phyloP scores from a whole-genome alignment of 768 basidiomycete species.

The Macrocybe gigantea region DNA sequence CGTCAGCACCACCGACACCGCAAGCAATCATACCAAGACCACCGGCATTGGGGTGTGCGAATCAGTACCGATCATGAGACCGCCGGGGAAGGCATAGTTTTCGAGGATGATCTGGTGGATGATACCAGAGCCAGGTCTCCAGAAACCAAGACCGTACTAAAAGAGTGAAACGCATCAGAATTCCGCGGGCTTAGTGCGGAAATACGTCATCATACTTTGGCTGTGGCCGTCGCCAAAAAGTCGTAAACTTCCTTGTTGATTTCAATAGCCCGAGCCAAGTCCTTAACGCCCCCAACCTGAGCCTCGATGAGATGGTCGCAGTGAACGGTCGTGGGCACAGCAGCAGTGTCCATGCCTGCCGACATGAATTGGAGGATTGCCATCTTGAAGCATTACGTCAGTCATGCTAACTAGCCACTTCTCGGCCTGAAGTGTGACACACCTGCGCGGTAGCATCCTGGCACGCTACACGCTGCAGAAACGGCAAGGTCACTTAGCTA shows the following conservation, averaged over 20 bases:
- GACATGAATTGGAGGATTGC: slow-evolving; percentile 99
- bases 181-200: background rate
- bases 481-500: slow-evolving; percentile 3
- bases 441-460: slow-evolving; percentile 90
- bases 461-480: slow-evolving; percentile 74
- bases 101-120: slow-evolving; percentile 99
- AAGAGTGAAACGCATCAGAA: background rate
- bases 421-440: slow-evolving; percentile 9
- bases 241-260: slow-evolving; percentile 99
- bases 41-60: slow-evolving; percentile 99
- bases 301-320: slow-evolving; percentile 99
- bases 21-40: slow-evolving; percentile 99
- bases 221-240: slow-evolving; percentile 95
- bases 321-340: slow-evolving; percentile 97
- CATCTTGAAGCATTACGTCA: slow-evolving; percentile 63
- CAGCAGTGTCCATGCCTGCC: slow-evolving; percentile 95
- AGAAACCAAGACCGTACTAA: slow-evolving; percentile 98
- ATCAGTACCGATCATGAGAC: slow-evolving; percentile 99
- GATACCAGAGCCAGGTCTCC: slow-evolving; percentile 98
- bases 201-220: slow-evolving; percentile 51
- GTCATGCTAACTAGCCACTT: slow-evolving; percentile 3
- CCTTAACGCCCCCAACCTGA: slow-evolving; percentile 88
- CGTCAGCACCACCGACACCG: slow-evolving; percentile 99
- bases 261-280: slow-evolving; percentile 85
- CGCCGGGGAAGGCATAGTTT: slow-evolving; percentile 99